These are phyloP conservation scores for Pouteria glomerata DNA, from an alignment of 148 eudicot genomes.

Conservation along the genomic window DNA sequence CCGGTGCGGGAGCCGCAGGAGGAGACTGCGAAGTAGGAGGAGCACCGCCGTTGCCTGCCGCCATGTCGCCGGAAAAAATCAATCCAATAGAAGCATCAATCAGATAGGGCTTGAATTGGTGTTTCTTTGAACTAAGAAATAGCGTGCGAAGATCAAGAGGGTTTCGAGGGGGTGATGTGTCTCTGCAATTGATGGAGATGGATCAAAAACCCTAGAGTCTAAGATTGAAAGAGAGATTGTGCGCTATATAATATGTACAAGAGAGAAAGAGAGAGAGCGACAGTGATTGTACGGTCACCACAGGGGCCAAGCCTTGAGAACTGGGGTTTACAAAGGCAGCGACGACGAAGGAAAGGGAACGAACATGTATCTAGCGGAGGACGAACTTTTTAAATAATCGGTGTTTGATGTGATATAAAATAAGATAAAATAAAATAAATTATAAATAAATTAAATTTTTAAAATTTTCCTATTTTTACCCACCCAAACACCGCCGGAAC, in stretches of 20 bases:
- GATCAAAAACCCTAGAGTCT: slow-evolving; percentile 4
- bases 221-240: not conserved
- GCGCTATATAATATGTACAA: no score
- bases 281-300: not conserved
- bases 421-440: no score
- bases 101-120: not conserved
- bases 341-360: not conserved
- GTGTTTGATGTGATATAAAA: no score
- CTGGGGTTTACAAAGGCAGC: not conserved
- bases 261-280: no score
- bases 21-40: not conserved
- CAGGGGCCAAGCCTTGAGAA: no score
- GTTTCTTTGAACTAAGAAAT: no score
- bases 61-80: slow-evolving; percentile 1
- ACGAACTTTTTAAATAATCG: no score
- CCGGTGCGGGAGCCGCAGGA: slow-evolving; percentile 27
- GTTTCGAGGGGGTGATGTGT: not conserved
- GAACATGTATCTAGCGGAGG: not conserved
- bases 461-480: no score
- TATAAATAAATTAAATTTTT: no score
- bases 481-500: no score
- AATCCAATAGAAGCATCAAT: not conserved
- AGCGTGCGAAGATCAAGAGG: not conserved
- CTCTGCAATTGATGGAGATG: not conserved
- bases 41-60: not conserved